A percentile compares a stretch with the other conserved stretches of the same genome.
phyloP scores from a whole-genome alignment of 2,329 filamentous ascomycete genomes.

The Alternaria solani region DNA sequence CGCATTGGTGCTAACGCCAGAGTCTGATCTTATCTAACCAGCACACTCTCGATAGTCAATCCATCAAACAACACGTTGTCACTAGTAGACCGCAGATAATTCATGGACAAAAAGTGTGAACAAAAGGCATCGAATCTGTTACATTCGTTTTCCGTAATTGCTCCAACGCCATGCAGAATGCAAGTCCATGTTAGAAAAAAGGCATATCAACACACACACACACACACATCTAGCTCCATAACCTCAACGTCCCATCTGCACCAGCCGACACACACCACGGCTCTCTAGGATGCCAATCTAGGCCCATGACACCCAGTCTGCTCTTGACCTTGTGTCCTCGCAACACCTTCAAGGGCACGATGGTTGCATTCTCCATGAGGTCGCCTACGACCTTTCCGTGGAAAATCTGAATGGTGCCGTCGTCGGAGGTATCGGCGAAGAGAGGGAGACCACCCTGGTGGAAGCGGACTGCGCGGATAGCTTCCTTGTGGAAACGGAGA shows the following conservation, averaged over 20 bases:
- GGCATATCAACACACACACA: neutral
- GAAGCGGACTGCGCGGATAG: slow-evolving; percentile 87
- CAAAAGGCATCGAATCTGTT: neutral
- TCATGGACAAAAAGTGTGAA: neutral
- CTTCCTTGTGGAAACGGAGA: slow-evolving; percentile 90
- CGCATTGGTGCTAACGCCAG: neutral
- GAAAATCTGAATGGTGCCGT: slow-evolving; percentile 94
- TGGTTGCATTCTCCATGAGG: slow-evolving; percentile 93
- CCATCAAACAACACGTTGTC: neutral
- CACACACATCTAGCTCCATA: slow-evolving; percentile 71
- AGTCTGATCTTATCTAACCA: neutral
- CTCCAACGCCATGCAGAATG: slow-evolving; percentile 9
- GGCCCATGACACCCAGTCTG: slow-evolving; percentile 87
- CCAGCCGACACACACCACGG: slow-evolving; percentile 95
- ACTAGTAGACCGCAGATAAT: neutral
- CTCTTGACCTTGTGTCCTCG: slow-evolving; percentile 87
- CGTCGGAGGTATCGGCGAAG: slow-evolving; percentile 94
- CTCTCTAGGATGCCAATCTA: slow-evolving; percentile 95
- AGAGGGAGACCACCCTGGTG: slow-evolving; percentile 81
- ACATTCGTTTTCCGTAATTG: slow-evolving; percentile 5
- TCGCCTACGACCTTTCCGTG: slow-evolving; percentile 95
- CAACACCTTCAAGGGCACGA: slow-evolving; percentile 94
- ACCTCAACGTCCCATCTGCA: slow-evolving; percentile 87
- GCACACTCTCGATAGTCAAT: neutral
- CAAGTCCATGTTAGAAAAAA: neutral